A percentile compares a stretch with the other conserved stretches of the same genome.
Conservation (phyloP, 2,329 filamentous ascomycete species). For the Dactylella cylindrospora region DNA sequence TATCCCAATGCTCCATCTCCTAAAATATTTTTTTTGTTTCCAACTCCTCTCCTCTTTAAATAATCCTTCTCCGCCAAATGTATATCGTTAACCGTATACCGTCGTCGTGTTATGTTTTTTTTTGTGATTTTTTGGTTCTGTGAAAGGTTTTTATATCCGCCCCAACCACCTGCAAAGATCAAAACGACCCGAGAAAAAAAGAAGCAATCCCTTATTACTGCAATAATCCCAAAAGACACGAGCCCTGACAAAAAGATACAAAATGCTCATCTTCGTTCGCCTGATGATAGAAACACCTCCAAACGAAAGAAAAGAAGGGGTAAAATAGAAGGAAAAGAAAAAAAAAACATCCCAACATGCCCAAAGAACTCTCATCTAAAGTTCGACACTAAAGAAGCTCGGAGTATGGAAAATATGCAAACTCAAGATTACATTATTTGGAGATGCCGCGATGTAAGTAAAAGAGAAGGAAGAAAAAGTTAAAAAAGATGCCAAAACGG, state of each 20-base stretch:
- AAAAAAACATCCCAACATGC: conserved; percentile 42
- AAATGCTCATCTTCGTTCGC: conserved; percentile 43
- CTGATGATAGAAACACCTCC: conserved; percentile 42
- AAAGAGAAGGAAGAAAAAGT: conserved; percentile 35
- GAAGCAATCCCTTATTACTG: conserved; percentile 44
- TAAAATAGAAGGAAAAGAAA: conserved; percentile 39
- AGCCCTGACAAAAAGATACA: conserved; percentile 28
- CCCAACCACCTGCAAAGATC: too few species aligned
- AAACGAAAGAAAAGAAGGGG: conserved; percentile 27
- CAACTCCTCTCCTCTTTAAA: conserved; percentile 19
- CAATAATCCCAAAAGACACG: conserved; percentile 43
- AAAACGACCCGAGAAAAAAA: conserved; percentile 42
- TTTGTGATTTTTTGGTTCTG: too few species aligned
- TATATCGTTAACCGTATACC: too few species aligned
- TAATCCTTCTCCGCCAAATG: conserved; percentile 14
- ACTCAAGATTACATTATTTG: conserved; percentile 45
- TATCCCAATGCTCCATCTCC: background rate
- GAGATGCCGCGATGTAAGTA: conserved; percentile 43
- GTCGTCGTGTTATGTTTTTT: too few species aligned
- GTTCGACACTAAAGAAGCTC: conserved; percentile 39
- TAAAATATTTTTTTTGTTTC: conserved; percentile 1
- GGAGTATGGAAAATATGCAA: conserved; percentile 39
- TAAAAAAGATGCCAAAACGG: conserved; percentile 26
- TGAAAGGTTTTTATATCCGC: too few species aligned
- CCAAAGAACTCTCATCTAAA: conserved; percentile 44